A percentile compares a stretch with the other conserved stretches of the same genome.
Evolutionary conservation across 2,329 filamentous ascomycete genomes (phyloP).

Genomic region (Colletotrichum tamarilloi): DNA sequence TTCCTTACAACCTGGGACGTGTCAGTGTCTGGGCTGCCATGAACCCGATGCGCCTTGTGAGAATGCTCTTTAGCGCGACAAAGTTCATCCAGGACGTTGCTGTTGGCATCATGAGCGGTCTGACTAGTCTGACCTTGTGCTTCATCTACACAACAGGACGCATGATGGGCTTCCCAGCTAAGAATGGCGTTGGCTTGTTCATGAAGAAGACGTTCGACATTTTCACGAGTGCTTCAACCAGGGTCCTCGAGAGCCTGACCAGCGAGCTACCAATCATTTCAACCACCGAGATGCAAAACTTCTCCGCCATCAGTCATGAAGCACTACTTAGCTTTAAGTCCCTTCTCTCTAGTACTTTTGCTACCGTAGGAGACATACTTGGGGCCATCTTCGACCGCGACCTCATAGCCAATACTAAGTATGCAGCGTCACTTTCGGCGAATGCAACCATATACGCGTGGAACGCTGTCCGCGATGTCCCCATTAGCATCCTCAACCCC

Average conservation of each 20-base stretch:
- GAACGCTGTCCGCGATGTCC: conserved; percentile 45
- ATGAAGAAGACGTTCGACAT: conserved; percentile 52
- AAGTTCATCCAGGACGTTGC: conserved; percentile 82
- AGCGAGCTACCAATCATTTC: conserved; percentile 63
- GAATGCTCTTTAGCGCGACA: conserved; percentile 77
- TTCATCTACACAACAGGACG: conserved; percentile 33
- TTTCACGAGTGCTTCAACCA: conserved; percentile 54
- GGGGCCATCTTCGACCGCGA: conserved; percentile 59
- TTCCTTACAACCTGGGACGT: conserved; percentile 93
- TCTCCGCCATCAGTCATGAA: conserved; percentile 80
- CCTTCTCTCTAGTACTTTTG: conserved; percentile 56
- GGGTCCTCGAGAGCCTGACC: conserved; percentile 62
- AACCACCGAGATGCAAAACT: conserved; percentile 75
- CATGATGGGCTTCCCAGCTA: conserved; percentile 31
- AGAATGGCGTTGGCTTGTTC: conserved; percentile 25
- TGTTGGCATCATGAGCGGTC: conserved; percentile 67
- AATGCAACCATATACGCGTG: conserved; percentile 38
- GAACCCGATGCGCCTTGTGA: conserved; percentile 81
- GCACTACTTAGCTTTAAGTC: conserved; percentile 72
- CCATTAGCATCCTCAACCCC: conserved; percentile 55
- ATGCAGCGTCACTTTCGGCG: conserved; percentile 37
- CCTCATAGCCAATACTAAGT: conserved; percentile 46
- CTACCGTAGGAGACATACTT: conserved; percentile 50
- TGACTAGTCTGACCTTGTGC: conserved; percentile 26
- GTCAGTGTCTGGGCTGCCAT: conserved; percentile 82